These are phyloP conservation scores for Prunus salicina DNA, from an alignment of 306 rosid genomes.

Conservation along the genomic window DNA sequence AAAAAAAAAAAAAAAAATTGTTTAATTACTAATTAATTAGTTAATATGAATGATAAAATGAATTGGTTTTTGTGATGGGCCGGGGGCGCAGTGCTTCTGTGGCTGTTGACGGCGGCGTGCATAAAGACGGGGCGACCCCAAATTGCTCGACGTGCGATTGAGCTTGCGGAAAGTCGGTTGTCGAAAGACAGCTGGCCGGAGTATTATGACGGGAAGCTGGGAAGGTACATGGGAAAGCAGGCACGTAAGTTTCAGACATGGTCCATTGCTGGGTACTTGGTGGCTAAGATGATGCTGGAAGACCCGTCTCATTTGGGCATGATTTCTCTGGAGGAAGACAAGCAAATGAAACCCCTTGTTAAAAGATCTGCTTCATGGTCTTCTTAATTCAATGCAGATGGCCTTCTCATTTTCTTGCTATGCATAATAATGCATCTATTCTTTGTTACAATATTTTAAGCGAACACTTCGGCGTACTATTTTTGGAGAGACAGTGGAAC, in stretches of 20 bases:
- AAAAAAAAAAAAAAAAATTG: no score
- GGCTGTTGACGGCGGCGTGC: conserved; percentile 37
- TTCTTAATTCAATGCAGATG: not conserved
- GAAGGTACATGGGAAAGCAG: conserved; percentile 31
- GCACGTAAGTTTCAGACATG: conserved; percentile 35
- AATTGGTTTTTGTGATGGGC: not conserved
- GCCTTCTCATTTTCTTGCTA: not conserved
- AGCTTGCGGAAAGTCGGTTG: conserved; percentile 30
- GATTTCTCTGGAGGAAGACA: conserved; percentile 35
- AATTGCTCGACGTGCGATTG: conserved; percentile 33
- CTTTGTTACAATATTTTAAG: not conserved
- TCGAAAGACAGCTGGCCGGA: conserved; percentile 41
- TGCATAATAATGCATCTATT: not conserved
- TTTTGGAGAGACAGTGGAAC: not conserved
- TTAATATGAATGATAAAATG: not conserved
- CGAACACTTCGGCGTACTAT: not conserved
- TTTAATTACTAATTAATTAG: no score
- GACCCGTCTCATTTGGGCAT: conserved; percentile 40
- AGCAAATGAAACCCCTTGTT: conserved; percentile 20
- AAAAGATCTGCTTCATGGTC: conserved; percentile 39
- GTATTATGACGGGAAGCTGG: conserved; percentile 37
- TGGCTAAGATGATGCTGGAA: conserved; percentile 42
- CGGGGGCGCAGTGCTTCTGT: conserved; percentile 25
- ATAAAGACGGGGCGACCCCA: conserved; percentile 37
- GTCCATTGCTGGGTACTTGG: conserved; percentile 42